Evolutionary conservation across 2,329 filamentous ascomycete species (phyloP).

Genomic region (Aspergillus sp.): DNA sequence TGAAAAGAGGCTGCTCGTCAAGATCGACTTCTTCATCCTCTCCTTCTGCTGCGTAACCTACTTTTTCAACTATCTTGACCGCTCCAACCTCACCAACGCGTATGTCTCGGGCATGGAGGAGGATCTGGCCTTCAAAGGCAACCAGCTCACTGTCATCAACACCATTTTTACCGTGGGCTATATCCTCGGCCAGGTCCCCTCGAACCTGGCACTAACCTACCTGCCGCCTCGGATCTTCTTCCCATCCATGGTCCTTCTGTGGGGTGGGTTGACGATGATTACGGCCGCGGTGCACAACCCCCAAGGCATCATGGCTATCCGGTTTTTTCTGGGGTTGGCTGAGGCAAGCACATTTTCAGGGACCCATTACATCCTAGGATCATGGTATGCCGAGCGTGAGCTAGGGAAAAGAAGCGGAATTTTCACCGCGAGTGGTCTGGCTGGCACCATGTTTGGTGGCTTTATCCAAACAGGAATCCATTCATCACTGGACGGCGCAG

Average conservation of each 20-base stretch:
- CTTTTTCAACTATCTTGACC: constrained; percentile 51
- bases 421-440: constrained; percentile 7
- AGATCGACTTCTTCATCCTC: constrained; percentile 53
- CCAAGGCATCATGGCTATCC: constrained; percentile 34
- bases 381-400: constrained; percentile 43
- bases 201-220: constrained; percentile 26
- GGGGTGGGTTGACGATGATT: constrained; percentile 34
- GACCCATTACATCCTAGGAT: constrained; percentile 40
- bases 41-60: constrained; percentile 48
- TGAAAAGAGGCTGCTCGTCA: constrained; percentile 42
- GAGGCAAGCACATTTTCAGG: constrained; percentile 36
- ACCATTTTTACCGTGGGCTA: constrained; percentile 28
- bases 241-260: constrained; percentile 30
- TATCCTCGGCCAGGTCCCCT: constrained; percentile 26
- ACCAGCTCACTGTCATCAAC: constrained; percentile 28
- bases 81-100: constrained; percentile 50
- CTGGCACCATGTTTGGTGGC: constrained; percentile 11
- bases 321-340: constrained; percentile 39
- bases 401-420: constrained; percentile 9
- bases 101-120: constrained; percentile 41
- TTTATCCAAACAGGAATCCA: constrained; percentile 13
- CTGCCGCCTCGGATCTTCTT: constrained; percentile 28
- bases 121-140: constrained; percentile 32
- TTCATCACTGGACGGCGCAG: constrained; percentile 6
- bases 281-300: constrained; percentile 31